Conservation (phyloP, 495 filamentous ascomycete species). For the Lichenothelia convexa region DNA sequence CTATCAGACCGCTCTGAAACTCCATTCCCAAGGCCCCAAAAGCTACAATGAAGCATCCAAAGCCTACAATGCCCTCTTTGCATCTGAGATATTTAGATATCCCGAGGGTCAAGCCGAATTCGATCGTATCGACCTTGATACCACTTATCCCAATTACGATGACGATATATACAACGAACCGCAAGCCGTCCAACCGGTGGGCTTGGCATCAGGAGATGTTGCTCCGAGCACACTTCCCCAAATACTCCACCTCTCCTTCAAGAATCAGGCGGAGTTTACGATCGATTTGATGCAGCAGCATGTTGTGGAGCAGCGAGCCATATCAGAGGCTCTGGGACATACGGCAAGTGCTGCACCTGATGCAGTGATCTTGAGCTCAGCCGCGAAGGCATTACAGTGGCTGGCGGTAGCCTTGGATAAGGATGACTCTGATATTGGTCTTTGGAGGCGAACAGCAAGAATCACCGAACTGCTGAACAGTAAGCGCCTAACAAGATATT, state of each 20-base stretch:
- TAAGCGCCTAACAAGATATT: slow-evolving; percentile 59
- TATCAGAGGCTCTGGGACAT: no score
- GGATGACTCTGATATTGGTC: slow-evolving; percentile 79
- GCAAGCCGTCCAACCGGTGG: slow-evolving; percentile 14
- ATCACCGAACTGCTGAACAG: slow-evolving; percentile 61
- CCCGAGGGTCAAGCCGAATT: slow-evolving; percentile 69
- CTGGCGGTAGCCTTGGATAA: slow-evolving; percentile 66
- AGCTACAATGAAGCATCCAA: slow-evolving; percentile 59
- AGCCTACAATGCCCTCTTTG: slow-evolving; percentile 70
- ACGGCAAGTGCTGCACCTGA: neutral
- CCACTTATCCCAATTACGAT: slow-evolving; percentile 30
- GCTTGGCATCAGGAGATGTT: slow-evolving; percentile 35
- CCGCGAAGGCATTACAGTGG: slow-evolving; percentile 33
- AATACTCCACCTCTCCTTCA: slow-evolving; percentile 79
- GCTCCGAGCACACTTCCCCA: slow-evolving; percentile 68
- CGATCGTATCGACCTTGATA: slow-evolving; percentile 42
- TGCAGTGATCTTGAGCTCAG: slow-evolving; percentile 5
- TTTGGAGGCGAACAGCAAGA: slow-evolving; percentile 78
- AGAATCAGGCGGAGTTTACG: slow-evolving; percentile 81
- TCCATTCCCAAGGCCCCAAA: slow-evolving; percentile 68
- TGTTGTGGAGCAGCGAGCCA: slow-evolving; percentile 24
- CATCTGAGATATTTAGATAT: slow-evolving; percentile 86
- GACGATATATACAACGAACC: slow-evolving; percentile 20
- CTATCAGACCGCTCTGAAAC: slow-evolving; percentile 80
- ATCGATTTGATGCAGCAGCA: slow-evolving; percentile 49